Base-by-base conservation (phyloP, 257 asterid genomes). In the Solanum chiquidenum region DNA sequence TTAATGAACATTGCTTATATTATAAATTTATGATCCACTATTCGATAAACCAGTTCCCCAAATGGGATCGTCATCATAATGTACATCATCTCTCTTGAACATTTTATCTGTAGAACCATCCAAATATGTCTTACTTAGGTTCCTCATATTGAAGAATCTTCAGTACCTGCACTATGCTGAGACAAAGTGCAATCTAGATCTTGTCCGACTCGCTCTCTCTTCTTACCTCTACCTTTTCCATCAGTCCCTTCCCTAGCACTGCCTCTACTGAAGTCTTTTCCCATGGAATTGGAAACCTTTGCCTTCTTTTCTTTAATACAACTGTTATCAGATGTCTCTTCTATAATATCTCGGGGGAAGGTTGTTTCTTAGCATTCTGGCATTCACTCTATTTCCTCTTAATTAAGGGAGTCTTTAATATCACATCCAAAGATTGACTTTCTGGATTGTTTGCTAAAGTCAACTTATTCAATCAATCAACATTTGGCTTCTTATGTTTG, bases 101-200 rank as follows among this genome's bases (percentile, higher is more conserved):
- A 93, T 94, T 92, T 95, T 96, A 87, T 93, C 89, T 90, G 92
- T 91, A 64, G 90, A 90, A 90, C 88, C 90, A 82, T 91, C 98
- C 86, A 83, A 42, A 89, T 90, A 96, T 87, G 89, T 84, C 87
- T 90, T 98, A 79, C 91, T 91, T 86, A 87, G 92, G 92, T 88
- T 91, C 90, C 90, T 94, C 83, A 86, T 89, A 23, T 5, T 49
- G 1, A 49, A 16, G 9, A 49, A 52, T 52, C 23, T 52, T 52
- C 9, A 14, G 9, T 9, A 52, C 16, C 9, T 5, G 1, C 23
- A 16, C 21, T 52, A 52, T 16, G 23, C 1, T 16, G 23, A 52
- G 60, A 52, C 8, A 5, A 8, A 52, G 60, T 52, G 23, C 8
- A 52, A 14, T 16, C 60, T 16, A 52, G 9, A 52, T 52, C 23